Evolutionary conservation across 2,329 filamentous ascomycete genomes (phyloP).

Genomic region (Aspergillus japonicus): DNA sequence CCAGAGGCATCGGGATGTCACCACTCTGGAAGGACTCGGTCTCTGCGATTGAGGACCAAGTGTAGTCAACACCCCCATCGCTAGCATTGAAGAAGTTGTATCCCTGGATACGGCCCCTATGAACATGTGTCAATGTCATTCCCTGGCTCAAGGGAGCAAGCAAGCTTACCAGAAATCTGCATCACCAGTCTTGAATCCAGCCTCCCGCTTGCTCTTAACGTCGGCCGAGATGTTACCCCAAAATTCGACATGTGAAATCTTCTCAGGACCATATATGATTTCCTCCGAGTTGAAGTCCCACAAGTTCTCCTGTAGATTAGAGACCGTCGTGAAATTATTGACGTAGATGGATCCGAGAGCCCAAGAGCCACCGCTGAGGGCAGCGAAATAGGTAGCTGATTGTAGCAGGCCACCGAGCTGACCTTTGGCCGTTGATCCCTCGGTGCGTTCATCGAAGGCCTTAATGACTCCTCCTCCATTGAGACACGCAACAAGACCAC

Average conservation of each 20-base stretch:
- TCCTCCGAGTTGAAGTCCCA: conserved; percentile 1
- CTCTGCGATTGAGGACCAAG: conserved; percentile 72
- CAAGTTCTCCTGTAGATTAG: conserved; percentile 26
- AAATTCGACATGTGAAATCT: background rate
- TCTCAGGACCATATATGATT: background rate
- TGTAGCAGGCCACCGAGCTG: conserved; percentile 81
- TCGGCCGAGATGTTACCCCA: background rate
- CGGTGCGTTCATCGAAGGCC: conserved; percentile 74
- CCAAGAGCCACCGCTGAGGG: conserved; percentile 83
- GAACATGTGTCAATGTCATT: background rate
- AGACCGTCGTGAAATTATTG: conserved; percentile 74
- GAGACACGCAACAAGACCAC: conserved; percentile 83
- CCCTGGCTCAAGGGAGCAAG: background rate
- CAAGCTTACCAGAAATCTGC: background rate
- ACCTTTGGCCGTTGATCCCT: conserved; percentile 59
- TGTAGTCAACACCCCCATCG: conserved; percentile 71
- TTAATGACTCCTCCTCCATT: conserved; percentile 80
- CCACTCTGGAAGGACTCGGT: conserved; percentile 59
- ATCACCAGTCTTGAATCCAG: background rate
- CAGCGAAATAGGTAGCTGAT: conserved; percentile 76
- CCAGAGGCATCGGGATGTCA: conserved; percentile 67
- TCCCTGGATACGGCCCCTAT: conserved; percentile 66
- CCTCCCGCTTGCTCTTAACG: background rate
- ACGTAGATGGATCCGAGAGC: conserved; percentile 76
- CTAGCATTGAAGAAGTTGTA: conserved; percentile 77